Conservation (phyloP, 2,329 filamentous ascomycete species). For the Ascochyta fabae region DNA sequence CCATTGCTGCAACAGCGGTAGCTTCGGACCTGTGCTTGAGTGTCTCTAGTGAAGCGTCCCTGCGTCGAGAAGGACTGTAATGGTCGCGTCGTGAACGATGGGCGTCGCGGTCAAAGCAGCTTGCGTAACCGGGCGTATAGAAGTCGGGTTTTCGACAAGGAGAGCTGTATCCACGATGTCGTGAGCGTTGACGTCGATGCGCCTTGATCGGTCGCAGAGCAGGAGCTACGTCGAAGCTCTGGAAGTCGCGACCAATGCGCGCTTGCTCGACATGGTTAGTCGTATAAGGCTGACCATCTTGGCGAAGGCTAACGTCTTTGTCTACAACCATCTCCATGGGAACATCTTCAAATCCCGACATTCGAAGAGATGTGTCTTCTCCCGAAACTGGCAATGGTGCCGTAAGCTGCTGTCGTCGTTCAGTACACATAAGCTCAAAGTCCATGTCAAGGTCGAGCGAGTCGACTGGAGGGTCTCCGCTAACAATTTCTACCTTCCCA, state of each 20-base stretch:
- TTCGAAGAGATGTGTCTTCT: background rate
- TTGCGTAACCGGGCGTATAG: conserved; percentile 1
- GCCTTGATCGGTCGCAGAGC: conserved; percentile 22
- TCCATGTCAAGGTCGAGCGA: conserved; percentile 11
- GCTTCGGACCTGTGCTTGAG: conserved; percentile 20
- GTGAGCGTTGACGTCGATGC: conserved; percentile 22
- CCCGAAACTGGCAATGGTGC: background rate
- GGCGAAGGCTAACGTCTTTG: background rate
- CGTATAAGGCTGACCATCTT: background rate
- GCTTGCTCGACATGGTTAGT: conserved; percentile 23
- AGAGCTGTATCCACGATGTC: conserved; percentile 11
- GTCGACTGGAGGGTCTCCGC: background rate
- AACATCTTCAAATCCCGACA: background rate
- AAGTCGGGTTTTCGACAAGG: conserved; percentile 4
- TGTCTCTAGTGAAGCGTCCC: conserved; percentile 16
- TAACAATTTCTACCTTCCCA: background rate
- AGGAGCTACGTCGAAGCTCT: conserved; percentile 24
- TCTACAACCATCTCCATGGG: conserved; percentile 3
- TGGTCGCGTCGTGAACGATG: conserved; percentile 12
- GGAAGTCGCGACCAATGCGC: conserved; percentile 21
- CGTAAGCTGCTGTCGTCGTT: background rate
- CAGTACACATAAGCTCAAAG: conserved; percentile 6
- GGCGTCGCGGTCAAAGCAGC: conserved; percentile 9
- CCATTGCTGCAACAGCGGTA: conserved; percentile 30
- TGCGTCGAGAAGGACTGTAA: conserved; percentile 12